Evolutionary conservation across 2,329 filamentous ascomycete species (phyloP), one percentile per base, ranked within the genome.

Genomic region (Aspergillus quadricinctus): DNA sequence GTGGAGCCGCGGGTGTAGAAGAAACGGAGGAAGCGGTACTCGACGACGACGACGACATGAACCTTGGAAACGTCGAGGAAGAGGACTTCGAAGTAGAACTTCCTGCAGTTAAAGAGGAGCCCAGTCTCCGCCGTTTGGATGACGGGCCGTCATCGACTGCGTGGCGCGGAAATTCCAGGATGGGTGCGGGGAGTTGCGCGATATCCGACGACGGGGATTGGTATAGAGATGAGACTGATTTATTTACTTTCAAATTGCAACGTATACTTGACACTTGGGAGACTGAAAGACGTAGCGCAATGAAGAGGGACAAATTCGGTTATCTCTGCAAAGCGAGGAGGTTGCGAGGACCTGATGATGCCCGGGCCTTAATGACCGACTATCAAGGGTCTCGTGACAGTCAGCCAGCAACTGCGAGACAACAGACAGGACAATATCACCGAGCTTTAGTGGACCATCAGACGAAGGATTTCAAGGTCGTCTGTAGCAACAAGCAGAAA

Each of bases 61-160:
- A 61, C 59, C 46, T 53, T 31, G 53, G 23, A 41, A 53, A 54
- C 17, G 48, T 31, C 17, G 49, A 19, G 1, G 51, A 28, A 48
- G 35, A 31, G 14, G 31, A 54, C n/a, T 41, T 51, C 41, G 50
- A 57, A 25, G 54, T 48, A 52, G 52, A 27, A 50, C 23, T 60
- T 60, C 55, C 57, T 60, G 58, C 52, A 48, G 54, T 48, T 54
- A 60, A 57, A 63, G 67, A 64, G 56, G 68, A 70, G 62, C 65
- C 64, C 65, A 70, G 63, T 65, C 69, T 71, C 69, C 69, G 66
- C 59, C 67, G 65, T 59, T 67, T 66, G 40, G 61, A 63, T 57
- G 64, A 65, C 63, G 62, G 64, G 43, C 57, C 67, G 63, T 69
- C 70, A 73, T 72, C 62, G 66, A 69, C 65, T 64, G 57, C 31